Conservation (phyloP, 2,329 filamentous ascomycete genomes). For the Sporothrix luriei region DNA sequence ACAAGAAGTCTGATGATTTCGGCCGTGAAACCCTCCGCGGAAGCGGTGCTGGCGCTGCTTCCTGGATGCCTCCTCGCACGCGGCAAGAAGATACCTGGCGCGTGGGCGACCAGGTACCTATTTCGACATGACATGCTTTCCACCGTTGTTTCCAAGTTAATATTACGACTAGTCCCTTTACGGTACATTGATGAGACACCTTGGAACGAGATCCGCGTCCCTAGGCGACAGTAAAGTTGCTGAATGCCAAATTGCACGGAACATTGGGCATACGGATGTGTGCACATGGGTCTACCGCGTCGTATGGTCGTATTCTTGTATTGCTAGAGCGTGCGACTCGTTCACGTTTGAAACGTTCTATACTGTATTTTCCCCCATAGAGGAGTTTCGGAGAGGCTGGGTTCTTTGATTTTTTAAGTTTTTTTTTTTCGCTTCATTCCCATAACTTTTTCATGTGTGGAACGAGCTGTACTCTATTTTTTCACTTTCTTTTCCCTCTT, state of each 20-base stretch:
- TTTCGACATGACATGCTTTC: constrained; percentile 27
- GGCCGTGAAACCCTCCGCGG: constrained; percentile 46
- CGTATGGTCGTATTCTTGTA: neutral
- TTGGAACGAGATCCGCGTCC: neutral
- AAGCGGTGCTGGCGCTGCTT: constrained; percentile 47
- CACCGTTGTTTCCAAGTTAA: neutral
- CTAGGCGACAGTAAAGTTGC: neutral
- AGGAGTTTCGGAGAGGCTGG: constrained; percentile 32
- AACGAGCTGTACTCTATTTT: neutral
- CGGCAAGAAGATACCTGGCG: constrained; percentile 85
- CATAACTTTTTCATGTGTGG: neutral
- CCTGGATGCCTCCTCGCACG: constrained; percentile 78
- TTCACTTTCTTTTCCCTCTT: neutral
- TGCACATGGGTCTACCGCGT: neutral
- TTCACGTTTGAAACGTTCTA: neutral
- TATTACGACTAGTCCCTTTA: neutral
- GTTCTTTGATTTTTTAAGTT: constrained; percentile 5
- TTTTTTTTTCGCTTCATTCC: neutral
- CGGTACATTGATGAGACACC: neutral
- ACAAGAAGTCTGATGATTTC: constrained; percentile 60
- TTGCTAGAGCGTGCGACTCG: neutral
- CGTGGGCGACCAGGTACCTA: constrained; percentile 43
- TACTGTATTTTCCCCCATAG: constrained; percentile 32
- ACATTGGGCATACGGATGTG: neutral
- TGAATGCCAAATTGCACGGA: neutral